Evolutionary conservation across 108 stramenopile species (phyloP).

Genomic region (Pseudonitzschia multistriata): DNA sequence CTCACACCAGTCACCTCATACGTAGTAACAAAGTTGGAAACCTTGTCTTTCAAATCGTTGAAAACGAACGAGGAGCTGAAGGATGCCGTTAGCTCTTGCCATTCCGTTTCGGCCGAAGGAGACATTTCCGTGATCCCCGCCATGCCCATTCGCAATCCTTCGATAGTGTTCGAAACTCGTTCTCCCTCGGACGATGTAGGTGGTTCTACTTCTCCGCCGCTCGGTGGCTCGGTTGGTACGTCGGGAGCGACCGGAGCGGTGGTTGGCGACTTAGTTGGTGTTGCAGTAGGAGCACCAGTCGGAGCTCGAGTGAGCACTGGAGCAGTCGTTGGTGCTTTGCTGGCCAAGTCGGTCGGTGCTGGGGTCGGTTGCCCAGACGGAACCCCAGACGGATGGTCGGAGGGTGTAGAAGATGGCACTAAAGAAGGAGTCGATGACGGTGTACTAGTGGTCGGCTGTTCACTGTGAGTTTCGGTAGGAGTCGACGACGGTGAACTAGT

Average conservation of each 20-base stretch:
- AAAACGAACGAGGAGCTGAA: slow-evolving; percentile 9
- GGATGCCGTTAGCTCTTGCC: neutral
- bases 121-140: slow-evolving; percentile 6
- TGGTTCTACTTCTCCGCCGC: too few relatives aligned
- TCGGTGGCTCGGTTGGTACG: neutral
- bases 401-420: neutral
- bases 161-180: neutral
- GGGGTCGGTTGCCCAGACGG: neutral
- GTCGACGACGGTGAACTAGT: neutral
- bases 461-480: neutral
- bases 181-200: neutral
- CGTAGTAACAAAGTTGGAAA: slow-evolving; percentile 2
- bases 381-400: neutral
- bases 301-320: neutral
- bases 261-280: neutral
- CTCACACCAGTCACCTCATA: slow-evolving; percentile 4
- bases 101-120: neutral
- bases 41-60: slow-evolving; percentile 8
- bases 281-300: slow-evolving; percentile 3
- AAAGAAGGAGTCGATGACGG: neutral
- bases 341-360: neutral
- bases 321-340: slow-evolving; percentile 7
- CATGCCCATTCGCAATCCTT: slow-evolving; percentile 7
- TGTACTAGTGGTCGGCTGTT: neutral
- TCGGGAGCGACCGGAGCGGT: too few relatives aligned